Conservation (phyloP, 73 alveolate species). For the Paramecium octaurelia region DNA sequence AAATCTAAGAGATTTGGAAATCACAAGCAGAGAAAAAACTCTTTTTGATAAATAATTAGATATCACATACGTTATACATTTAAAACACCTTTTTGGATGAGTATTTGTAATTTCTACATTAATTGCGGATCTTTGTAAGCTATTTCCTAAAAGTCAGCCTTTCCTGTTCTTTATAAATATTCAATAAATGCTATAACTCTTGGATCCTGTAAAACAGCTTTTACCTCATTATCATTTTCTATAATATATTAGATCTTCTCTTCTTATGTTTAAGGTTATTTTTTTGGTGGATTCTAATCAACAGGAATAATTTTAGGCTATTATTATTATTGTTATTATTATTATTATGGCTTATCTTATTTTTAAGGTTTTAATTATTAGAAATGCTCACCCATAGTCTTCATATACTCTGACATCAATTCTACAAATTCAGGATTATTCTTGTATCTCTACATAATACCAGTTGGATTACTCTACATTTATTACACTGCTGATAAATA, state of each 20-base stretch:
- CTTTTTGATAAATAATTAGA: not conserved
- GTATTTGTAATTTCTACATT: slow-evolving; percentile 8
- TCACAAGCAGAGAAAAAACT: not conserved
- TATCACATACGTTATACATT: slow-evolving; percentile 34
- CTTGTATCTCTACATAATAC: not conserved
- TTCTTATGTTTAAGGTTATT: slow-evolving; percentile 17
- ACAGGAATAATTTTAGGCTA: not conserved
- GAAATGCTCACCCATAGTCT: slow-evolving; percentile 39
- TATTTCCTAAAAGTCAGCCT: not conserved
- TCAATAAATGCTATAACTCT: slow-evolving; percentile 27
- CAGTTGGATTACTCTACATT: slow-evolving; percentile 24
- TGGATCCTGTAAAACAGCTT: not conserved
- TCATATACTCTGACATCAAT: slow-evolving; percentile 28
- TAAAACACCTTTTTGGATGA: slow-evolving; percentile 1
- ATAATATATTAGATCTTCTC: not conserved
- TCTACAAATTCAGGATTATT: slow-evolving; percentile 30
- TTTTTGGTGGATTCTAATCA: not conserved
- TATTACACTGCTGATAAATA: slow-evolving; percentile 15
- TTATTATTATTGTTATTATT: not conserved
- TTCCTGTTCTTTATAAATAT: slow-evolving; percentile 30
- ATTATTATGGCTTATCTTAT: not conserved
- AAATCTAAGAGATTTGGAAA: not conserved
- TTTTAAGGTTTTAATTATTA: not conserved
- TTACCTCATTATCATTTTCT: slow-evolving; percentile 15
- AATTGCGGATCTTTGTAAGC: slow-evolving; percentile 40